Base-by-base conservation (phyloP, 106 monocot species). In the Acorus calamus region DNA sequence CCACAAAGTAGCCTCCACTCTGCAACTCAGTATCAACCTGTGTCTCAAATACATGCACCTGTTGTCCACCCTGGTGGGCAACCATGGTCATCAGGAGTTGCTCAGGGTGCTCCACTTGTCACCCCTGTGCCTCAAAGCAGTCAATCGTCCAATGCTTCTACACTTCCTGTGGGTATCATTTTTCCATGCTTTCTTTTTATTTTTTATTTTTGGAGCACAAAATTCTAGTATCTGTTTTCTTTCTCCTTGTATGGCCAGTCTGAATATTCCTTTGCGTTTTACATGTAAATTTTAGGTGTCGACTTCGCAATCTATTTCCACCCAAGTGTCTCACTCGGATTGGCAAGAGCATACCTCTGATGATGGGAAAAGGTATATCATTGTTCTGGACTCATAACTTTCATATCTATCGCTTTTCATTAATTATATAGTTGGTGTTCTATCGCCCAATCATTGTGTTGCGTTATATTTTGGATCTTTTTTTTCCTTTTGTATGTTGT, bases 281-380 rank as follows among this genome's bases (percentile, higher is more conserved):
- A 46, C 44, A 55, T 42, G 12, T 5, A 68, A 73, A 50, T 60
- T 52, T 5, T 7, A 86, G 78, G 57, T 51, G 57, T 41, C 51
- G 53, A 66, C 45, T 68, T 64, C 49, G n/a, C 83, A 93, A 56
- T 11, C 75, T 57, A 73, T 45, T 52, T 48, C 71, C 14, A 59
- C 49, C 7, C 85, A 91, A 55, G 69, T 62, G 8, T 6, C 52
- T 8, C 68, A 87, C 46, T 89, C 89, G 57, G 96, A 98, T 62
- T 98, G 96, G 96, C 82, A 87, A 83, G 96, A 91, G 59, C 91
- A 91, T 76, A 80, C 79, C 44, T 52, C 91, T 71, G 71, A 74
- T 69, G 91, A 98, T 83, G 96, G 96, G 57, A 98, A 88, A 79
- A 84, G 84, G 96, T 98, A 70, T 64, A 14, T 76, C 9, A 8